Percentiles rank a stretch among this genome's conserved stretches.
phyloP scores from a whole-genome alignment of 176 grass and related monocot species.

The Oryza longistaminata region DNA sequence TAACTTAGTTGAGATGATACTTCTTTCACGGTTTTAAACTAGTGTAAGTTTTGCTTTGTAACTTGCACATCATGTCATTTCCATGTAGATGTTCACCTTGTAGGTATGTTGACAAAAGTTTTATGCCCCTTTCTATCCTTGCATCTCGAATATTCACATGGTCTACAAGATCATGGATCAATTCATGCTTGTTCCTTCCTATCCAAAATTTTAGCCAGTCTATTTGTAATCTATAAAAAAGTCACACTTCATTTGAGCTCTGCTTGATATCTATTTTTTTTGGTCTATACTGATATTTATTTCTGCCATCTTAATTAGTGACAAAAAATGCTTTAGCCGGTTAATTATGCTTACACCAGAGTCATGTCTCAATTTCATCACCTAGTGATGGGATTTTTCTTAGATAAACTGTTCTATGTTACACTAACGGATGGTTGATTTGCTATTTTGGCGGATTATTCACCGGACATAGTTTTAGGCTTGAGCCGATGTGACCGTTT shows the following conservation, averaged over 20 bases:
- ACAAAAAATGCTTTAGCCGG: background rate
- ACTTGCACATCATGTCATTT: constrained; percentile 15
- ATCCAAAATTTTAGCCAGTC: constrained; percentile 32
- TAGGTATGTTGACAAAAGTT: constrained; percentile 26
- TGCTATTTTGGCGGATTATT: background rate
- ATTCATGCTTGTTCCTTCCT: constrained; percentile 52
- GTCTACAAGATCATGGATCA: constrained; percentile 2
- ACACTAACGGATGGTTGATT: constrained; percentile 16
- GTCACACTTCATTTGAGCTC: background rate
- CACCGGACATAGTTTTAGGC: constrained; percentile 27
- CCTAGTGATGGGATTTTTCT: background rate
- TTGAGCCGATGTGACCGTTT: constrained; percentile 41
- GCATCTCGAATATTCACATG: constrained; percentile 49
- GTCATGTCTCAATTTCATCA: background rate
- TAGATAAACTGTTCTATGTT: background rate
- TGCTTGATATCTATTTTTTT: background rate
- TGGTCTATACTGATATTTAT: background rate
- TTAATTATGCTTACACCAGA: background rate
- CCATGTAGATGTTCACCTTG: constrained; percentile 13
- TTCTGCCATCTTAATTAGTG: constrained; percentile 2
- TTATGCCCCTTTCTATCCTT: constrained; percentile 40
- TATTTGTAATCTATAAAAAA: constrained; percentile 24
- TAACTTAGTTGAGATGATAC: background rate
- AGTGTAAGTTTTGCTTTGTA: constrained; percentile 4
- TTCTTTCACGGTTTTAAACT: background rate